These are phyloP conservation scores for Globisporangium viniferum DNA, from an alignment of 352 stramenopile genomes.

Conservation along the genomic window DNA sequence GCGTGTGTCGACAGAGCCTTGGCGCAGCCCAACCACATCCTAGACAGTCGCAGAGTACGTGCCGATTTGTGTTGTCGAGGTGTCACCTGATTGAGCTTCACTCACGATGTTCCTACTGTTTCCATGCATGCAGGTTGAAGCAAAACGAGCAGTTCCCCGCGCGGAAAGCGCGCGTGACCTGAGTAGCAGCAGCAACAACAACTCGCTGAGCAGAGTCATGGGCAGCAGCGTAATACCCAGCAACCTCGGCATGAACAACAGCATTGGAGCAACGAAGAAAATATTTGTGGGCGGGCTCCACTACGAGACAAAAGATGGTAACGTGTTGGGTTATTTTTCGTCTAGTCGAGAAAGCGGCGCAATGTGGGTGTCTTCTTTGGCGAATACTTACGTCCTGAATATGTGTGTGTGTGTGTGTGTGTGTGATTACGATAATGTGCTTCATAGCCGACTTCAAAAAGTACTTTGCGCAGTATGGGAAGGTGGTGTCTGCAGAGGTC, in stretches of 20 bases:
- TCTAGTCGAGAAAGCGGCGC: neutral
- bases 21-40: slow-evolving; percentile 85
- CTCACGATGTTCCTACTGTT: neutral
- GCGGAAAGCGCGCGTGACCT: slow-evolving; percentile 82
- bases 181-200: slow-evolving; percentile 32
- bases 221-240: slow-evolving; percentile 51
- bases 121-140: slow-evolving; percentile 68
- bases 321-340: slow-evolving; percentile 15
- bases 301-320: slow-evolving; percentile 92
- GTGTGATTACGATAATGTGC: neutral
- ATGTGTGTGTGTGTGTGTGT: neutral
- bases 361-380: neutral
- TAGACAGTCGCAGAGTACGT: slow-evolving; percentile 85
- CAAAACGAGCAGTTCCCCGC: slow-evolving; percentile 88
- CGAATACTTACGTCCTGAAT: neutral
- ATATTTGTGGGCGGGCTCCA: slow-evolving; percentile 92
- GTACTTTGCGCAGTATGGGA: slow-evolving; percentile 92
- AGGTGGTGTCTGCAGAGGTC: slow-evolving; percentile 91
- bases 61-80: neutral
- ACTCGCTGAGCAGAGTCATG: slow-evolving; percentile 49
- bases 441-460: slow-evolving; percentile 82
- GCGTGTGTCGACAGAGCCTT: slow-evolving; percentile 87
- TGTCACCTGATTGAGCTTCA: neutral
- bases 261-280: slow-evolving; percentile 84
- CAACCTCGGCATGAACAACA: slow-evolving; percentile 32